Conservation (phyloP, 257 asterid species). For the Plectranthus barbatus region DNA sequence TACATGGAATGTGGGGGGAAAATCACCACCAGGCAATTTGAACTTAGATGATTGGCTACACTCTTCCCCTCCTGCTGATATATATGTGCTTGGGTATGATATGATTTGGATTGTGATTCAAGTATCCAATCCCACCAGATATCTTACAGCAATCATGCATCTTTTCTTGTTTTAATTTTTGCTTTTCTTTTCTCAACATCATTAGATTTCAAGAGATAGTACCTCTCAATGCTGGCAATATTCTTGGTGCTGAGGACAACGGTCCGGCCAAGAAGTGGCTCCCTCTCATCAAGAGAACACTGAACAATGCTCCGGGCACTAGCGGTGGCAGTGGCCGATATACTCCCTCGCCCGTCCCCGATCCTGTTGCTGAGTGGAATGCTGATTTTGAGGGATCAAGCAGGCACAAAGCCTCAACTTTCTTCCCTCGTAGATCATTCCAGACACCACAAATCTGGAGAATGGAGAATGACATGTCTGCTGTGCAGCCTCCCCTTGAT, state of each 20-base stretch:
- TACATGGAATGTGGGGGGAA: conserved; percentile 98
- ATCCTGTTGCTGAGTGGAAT: conserved; percentile 86
- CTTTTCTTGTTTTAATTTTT: too few relatives aligned
- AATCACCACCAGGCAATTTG: conserved; percentile 69
- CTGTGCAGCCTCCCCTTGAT: conserved; percentile 67
- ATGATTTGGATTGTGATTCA: not conserved
- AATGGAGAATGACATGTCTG: conserved; percentile 56
- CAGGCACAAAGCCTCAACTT: conserved; percentile 62
- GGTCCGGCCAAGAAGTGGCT: conserved; percentile 98
- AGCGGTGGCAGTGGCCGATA: conserved; percentile 57
- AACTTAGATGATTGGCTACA: conserved; percentile 93
- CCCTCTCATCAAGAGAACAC: conserved; percentile 60
- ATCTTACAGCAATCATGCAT: not conserved
- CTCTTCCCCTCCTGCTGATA: conserved; percentile 96
- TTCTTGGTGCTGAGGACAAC: conserved; percentile 93
- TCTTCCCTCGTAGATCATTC: conserved; percentile 79
- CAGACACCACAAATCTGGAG: conserved; percentile 75
- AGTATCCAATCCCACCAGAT: not conserved
- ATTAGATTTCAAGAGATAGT: conserved; percentile 93
- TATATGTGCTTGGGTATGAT: conserved; percentile 89
- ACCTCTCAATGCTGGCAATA: conserved; percentile 92
- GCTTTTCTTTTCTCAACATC: not conserved
- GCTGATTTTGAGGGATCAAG: conserved; percentile 87
- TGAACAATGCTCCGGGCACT: conserved; percentile 57
- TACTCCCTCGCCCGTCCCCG: conserved; percentile 87